Percentiles rank a stretch among this genome's conserved stretches.
These are phyloP conservation scores for Xylaria sp. DNA, from an alignment of 2,329 filamentous ascomycete genomes.

Conservation along the genomic window DNA sequence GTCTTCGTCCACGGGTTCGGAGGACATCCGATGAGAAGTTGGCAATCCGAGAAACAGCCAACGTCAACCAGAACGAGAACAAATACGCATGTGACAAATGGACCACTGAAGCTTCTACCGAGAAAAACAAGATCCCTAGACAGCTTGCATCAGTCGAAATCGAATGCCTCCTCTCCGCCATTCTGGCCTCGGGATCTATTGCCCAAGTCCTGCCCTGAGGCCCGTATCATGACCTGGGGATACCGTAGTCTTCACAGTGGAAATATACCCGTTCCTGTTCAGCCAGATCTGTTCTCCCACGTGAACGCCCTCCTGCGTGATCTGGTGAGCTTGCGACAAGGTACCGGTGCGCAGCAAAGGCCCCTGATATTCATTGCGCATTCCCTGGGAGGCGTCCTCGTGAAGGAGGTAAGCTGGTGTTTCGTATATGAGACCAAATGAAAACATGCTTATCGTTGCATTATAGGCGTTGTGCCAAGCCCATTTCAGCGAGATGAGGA, in stretches of 20 bases:
- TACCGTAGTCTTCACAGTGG: slow-evolving; percentile 12
- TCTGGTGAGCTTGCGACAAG: slow-evolving; percentile 2
- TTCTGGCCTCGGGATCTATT: slow-evolving; percentile 18
- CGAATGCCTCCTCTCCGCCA: background rate
- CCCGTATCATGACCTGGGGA: slow-evolving; percentile 16
- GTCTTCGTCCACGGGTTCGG: slow-evolving; percentile 19
- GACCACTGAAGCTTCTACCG: slow-evolving; percentile 2
- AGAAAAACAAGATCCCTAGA: slow-evolving; percentile 6
- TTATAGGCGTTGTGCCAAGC: slow-evolving; percentile 14
- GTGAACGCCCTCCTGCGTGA: slow-evolving; percentile 11
- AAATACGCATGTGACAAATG: background rate
- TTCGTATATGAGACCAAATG: background rate
- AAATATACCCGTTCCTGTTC: slow-evolving; percentile 1
- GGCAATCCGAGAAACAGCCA: slow-evolving; percentile 10
- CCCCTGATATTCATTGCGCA: slow-evolving; percentile 16
- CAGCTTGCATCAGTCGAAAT: background rate
- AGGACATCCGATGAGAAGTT: slow-evolving; percentile 16
- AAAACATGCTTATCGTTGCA: slow-evolving; percentile 2
- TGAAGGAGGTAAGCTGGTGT: slow-evolving; percentile 12
- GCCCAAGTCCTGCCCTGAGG: slow-evolving; percentile 8
- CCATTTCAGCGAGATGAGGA: slow-evolving; percentile 2
- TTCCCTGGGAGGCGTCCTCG: slow-evolving; percentile 14
- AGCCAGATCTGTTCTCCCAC: slow-evolving; percentile 13
- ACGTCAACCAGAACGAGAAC: background rate
- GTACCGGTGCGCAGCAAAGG: background rate